Base-by-base conservation (phyloP, 2,329 filamentous ascomycete species). In the Berkeleyomyces basicola region DNA sequence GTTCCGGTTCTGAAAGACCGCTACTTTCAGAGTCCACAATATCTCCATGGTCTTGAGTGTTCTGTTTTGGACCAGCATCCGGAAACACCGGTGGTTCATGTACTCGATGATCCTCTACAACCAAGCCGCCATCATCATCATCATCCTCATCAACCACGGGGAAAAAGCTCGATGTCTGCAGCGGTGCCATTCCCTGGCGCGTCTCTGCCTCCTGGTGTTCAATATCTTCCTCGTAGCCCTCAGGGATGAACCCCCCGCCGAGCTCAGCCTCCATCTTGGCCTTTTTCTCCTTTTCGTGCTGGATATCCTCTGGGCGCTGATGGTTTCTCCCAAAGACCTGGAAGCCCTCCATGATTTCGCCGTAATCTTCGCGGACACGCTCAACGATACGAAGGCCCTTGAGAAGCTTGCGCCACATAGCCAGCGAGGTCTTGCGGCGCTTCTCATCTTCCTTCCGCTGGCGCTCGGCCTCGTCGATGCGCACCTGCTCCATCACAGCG, bases 321-420 rank as follows among this genome's bases (percentile, higher is more conserved):
- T 63, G 63, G 31, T 58, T 63, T 33, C 51, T 57, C 40, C 60
- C 61, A 61, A 62, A 65, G 14, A 65, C 63, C 47, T 60, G 57
- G 49, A 65, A 62, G 4, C 63, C 58, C 80, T 49, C 81, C 82
- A 65, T 82, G 76, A 77, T 75, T 3, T 81, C 75, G 0, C 87
- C 88, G 70, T 95, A 95, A 65, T 95, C 88, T 62, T 84, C 79
- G 47, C 79, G 79, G 47, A 95, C 85, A 58, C 90, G 80, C 71
- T 93, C 81, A 23, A 89, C 79, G 63, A 97, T 93, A 2, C 90
- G 80, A 73, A 96, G 71, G 0, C 91, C 91, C 78, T 91, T 88
- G 11, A 95, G 73, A 68, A 96, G 89, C 72, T 88, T 95, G 63
- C 88, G 82, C 93, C 93, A 99, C 67, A 84, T 82, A 0, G 80